Evolutionary conservation across 2,329 filamentous ascomycete species (phyloP), one percentile per base, ranked within the genome.

Genomic region (Thelonectria discophora): DNA sequence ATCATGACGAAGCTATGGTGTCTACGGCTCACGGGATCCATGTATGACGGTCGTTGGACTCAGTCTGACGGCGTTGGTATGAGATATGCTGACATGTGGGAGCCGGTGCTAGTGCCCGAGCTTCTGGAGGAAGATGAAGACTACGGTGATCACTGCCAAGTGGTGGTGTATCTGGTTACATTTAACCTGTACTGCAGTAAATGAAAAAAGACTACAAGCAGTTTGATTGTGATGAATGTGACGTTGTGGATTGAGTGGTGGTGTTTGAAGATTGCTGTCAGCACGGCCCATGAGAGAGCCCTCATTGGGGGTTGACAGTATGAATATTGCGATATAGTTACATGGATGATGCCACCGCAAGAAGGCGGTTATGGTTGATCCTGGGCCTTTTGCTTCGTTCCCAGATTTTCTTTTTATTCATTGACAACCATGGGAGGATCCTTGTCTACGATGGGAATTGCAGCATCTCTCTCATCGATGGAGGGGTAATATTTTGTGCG

Each of bases 71-170:
- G 64, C 64, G 60, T 69, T 61, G 59, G 57, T 60, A 58, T 46
- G 57, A 69, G 62, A 63, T 63, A 60, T 59, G 42, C 54, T 55
- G 55, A 55, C 55, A 62, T 57, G 40, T 63, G 46, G 69, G 69
- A 67, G 65, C 63, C 63, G 60, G 64, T 73, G 71, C 69, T 63
- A 73, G 71, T 73, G 71, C 65, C 53, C 53, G 53, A 58, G 52
- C 69, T 70, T 69, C 66, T 62, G 49, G 63, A 69, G 62, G 66
- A 67, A 66, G 62, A 65, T 69, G 64, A 60, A 65, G 12, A 65
- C 65, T 72, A 55, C 64, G 68, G 69, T 51, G 62, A 65, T 67
- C 63, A 63, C 63, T 55, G 62, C 68, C 70, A 72, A 72, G 70
- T 72, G 70, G 70, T 54, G 54, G 68, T 69, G 67, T 49, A 58